These are phyloP conservation scores for Solanum pimpinellifolium DNA, from an alignment of 257 asterid species.

Conservation along the genomic window DNA sequence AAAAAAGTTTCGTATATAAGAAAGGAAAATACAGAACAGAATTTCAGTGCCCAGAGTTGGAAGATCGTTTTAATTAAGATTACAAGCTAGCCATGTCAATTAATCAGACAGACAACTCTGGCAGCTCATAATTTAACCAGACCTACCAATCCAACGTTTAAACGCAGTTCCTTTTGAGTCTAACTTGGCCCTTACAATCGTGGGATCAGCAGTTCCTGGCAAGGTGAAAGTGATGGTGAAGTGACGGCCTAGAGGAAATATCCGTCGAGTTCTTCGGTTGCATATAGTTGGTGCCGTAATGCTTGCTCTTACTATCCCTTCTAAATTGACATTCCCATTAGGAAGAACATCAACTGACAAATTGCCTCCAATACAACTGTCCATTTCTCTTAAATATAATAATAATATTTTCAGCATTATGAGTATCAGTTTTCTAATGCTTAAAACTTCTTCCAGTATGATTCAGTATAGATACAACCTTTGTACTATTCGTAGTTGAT, in stretches of 20 bases:
- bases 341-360: not conserved
- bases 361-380: not conserved
- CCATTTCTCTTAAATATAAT: not conserved
- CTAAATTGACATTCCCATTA: not conserved
- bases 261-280: not conserved
- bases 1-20: not conserved
- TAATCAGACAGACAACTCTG: not conserved
- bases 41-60: not conserved
- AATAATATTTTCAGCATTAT: not conserved
- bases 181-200: not conserved
- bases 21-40: not conserved
- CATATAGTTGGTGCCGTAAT: not conserved
- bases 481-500: not conserved
- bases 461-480: not conserved
- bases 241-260: not conserved
- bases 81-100: not conserved
- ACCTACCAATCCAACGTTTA: not conserved
- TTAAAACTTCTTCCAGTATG: not conserved
- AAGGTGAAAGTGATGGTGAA: not conserved
- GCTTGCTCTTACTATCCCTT: not conserved
- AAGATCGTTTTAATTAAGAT: not conserved
- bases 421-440: not conserved
- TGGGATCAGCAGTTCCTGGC: not conserved
- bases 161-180: not conserved
- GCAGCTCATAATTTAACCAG: not conserved